Percentiles rank a stretch among this genome's conserved stretches.
These are phyloP conservation scores for Exophiala sp. DNA, from an alignment of 2,329 filamentous ascomycete genomes.

Conservation along the genomic window DNA sequence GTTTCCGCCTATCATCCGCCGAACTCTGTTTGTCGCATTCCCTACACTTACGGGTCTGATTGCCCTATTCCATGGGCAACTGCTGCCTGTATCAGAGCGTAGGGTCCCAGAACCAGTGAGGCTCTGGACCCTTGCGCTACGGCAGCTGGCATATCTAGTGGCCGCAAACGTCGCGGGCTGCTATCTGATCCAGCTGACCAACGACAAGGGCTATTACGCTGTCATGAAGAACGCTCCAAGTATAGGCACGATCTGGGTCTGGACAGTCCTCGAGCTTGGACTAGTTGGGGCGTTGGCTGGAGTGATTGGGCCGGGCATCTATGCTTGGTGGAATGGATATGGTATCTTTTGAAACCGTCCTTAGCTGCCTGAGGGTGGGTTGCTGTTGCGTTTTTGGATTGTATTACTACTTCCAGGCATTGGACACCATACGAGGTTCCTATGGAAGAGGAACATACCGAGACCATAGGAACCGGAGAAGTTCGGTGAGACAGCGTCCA, in stretches of 20 bases:
- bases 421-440: background rate
- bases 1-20: conserved; percentile 28
- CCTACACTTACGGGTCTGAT: conserved; percentile 41
- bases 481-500: background rate
- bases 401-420: no score
- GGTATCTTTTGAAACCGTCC: conserved; percentile 35
- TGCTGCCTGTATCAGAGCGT: conserved; percentile 32
- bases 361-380: no score
- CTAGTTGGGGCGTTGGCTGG: conserved; percentile 59
- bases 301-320: conserved; percentile 46
- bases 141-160: conserved; percentile 55
- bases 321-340: conserved; percentile 52
- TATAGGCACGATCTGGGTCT: conserved; percentile 84
- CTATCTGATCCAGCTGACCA: conserved; percentile 76
- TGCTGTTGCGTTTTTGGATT: no score
- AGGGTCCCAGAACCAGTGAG: conserved; percentile 3
- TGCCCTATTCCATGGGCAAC: conserved; percentile 42
- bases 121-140: conserved; percentile 8
- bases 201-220: conserved; percentile 71
- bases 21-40: conserved; percentile 37
- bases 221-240: conserved; percentile 91
- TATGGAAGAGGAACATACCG: background rate
- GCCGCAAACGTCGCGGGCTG: conserved; percentile 60
- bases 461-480: conserved; percentile 4
- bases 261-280: conserved; percentile 82